These are phyloP conservation scores for Sphaceloma murrayae DNA, from an alignment of 2,329 filamentous ascomycete genomes.

Conservation along the genomic window DNA sequence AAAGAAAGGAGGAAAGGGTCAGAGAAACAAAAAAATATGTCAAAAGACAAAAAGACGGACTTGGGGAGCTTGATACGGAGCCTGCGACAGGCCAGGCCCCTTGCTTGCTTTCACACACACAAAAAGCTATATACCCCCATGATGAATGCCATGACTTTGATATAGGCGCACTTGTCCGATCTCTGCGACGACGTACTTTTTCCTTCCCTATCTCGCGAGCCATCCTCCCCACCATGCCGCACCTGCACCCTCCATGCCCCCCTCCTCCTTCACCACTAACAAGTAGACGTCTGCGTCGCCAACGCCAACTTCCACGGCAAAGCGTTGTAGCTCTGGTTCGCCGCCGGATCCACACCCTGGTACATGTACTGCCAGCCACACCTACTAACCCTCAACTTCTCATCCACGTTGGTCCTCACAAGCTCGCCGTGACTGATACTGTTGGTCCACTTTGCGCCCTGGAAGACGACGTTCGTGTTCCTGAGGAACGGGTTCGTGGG, in stretches of 20 bases:
- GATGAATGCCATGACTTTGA: constrained; percentile 10
- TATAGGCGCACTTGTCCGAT: background rate
- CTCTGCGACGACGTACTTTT: too few relatives aligned
- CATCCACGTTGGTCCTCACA: constrained; percentile 30
- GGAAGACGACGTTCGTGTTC: constrained; percentile 32
- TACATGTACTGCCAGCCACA: constrained; percentile 32
- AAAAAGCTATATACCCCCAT: constrained; percentile 15
- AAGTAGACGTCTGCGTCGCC: constrained; percentile 18
- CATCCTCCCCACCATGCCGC: too few relatives aligned
- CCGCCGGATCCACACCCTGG: constrained; percentile 31
- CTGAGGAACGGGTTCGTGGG: constrained; percentile 33
- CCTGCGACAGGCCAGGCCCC: constrained; percentile 7
- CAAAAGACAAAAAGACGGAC: background rate
- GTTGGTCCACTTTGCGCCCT: constrained; percentile 30
- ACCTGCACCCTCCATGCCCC: background rate
- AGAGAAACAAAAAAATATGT: background rate
- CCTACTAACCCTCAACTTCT: constrained; percentile 31
- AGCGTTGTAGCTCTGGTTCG: constrained; percentile 28
- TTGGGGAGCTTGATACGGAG: background rate
- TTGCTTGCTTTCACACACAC: constrained; percentile 2
- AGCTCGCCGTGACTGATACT: constrained; percentile 30
- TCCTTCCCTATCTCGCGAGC: too few relatives aligned
- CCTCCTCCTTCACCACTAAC: background rate
- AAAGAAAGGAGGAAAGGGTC: too few relatives aligned
- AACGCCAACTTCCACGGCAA: constrained; percentile 33